These are phyloP conservation scores for Amylocarpus encephaloides DNA, from an alignment of 2,329 filamentous ascomycete species.

Conservation along the genomic window DNA sequence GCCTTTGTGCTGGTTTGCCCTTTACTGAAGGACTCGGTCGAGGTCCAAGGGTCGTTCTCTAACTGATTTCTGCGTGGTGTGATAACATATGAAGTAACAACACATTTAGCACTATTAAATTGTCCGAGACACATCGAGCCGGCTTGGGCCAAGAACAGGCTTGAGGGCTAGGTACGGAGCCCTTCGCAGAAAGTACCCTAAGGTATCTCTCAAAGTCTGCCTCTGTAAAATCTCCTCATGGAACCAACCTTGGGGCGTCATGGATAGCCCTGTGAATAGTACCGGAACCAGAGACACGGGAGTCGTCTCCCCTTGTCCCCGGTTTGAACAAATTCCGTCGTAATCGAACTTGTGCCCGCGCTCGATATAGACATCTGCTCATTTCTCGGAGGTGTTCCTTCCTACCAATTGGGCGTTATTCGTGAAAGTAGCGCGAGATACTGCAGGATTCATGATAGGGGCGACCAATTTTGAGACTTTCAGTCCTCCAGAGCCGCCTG, in stretches of 20 bases:
- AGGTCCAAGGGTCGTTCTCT: too few species aligned
- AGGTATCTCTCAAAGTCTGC: neutral
- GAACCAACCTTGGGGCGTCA: neutral
- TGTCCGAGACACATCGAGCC: constrained; percentile 6
- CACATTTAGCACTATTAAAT: constrained; percentile 1
- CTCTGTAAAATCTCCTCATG: neutral
- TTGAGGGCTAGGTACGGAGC: neutral
- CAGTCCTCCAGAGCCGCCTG: too few species aligned
- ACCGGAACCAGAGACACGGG: constrained; percentile 9
- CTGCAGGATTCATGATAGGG: too few species aligned
- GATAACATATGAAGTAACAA: neutral
- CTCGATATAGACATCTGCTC: neutral
- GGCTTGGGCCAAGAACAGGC: neutral
- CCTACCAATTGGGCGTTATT: too few species aligned
- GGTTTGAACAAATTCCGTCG: neutral
- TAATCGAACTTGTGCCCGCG: neutral
- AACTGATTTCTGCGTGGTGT: neutral
- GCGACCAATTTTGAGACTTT: too few species aligned
- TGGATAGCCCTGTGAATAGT: constrained; percentile 5
- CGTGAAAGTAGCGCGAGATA: too few species aligned
- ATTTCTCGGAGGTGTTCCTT: too few species aligned
- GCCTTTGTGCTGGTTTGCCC: too few species aligned
- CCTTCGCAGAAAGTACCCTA: constrained; percentile 1
- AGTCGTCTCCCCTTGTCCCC: constrained; percentile 1
- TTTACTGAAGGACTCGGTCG: too few species aligned